These are phyloP conservation scores for Leucocoprinus leucothites DNA, from an alignment of 768 basidiomycete species.

Conservation along the genomic window DNA sequence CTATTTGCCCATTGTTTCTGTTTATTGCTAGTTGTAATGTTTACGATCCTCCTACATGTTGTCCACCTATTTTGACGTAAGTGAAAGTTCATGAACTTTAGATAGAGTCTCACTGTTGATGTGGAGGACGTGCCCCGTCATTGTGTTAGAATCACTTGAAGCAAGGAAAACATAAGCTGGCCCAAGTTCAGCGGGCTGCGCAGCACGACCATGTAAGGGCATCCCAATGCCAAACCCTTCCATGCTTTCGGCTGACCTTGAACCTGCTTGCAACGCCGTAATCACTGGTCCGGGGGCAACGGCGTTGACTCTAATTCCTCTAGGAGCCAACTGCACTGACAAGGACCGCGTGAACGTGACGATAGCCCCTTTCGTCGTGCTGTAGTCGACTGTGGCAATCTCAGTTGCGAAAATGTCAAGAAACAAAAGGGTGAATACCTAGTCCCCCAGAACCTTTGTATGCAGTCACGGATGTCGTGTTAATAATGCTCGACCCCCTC, in stretches of 20 bases:
- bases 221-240: slow-evolving; percentile 47
- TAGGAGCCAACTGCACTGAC: slow-evolving; percentile 48
- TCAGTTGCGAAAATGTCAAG: slow-evolving; percentile 9
- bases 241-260: slow-evolving; percentile 52
- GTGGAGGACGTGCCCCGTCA: slow-evolving; percentile 36
- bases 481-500: slow-evolving; percentile 57
- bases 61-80: slow-evolving; percentile 16
- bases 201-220: slow-evolving; percentile 47
- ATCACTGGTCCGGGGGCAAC: slow-evolving; percentile 55
- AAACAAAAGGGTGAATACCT: slow-evolving; percentile 16
- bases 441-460: slow-evolving; percentile 35
- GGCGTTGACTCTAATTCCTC: slow-evolving; percentile 55
- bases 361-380: slow-evolving; percentile 60
- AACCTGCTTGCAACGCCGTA: slow-evolving; percentile 57
- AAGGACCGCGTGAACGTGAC: slow-evolving; percentile 54
- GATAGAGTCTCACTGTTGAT: slow-evolving; percentile 25
- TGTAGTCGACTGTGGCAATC: slow-evolving; percentile 39
- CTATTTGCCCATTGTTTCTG: too few species aligned
- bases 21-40: not conserved
- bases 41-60: slow-evolving; percentile 23
- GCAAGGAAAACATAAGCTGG: slow-evolving; percentile 58
- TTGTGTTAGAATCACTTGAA: slow-evolving; percentile 33
- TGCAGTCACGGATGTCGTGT: slow-evolving; percentile 57
- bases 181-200: slow-evolving; percentile 50
- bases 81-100: not conserved